These are phyloP conservation scores for Orbilia quercus DNA, from an alignment of 2,329 filamentous ascomycete genomes.

Conservation along the genomic window DNA sequence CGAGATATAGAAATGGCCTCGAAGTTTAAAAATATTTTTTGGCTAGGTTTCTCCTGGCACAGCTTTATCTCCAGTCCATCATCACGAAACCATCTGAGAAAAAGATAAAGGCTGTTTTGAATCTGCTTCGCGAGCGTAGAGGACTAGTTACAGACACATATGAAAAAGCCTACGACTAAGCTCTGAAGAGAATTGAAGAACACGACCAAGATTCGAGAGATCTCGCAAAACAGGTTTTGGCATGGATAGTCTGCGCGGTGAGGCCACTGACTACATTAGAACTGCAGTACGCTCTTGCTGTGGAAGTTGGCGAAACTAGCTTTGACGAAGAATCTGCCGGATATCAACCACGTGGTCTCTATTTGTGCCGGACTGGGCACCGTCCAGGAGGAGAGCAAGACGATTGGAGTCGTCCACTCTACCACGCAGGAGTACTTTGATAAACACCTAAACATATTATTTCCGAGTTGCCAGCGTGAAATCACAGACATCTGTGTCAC, in stretches of 20 bases:
- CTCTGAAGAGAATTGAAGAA: slow-evolving; percentile 18
- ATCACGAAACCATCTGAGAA: background rate
- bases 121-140: background rate
- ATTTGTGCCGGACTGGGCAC: slow-evolving; percentile 60
- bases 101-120: background rate
- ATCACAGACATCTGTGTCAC: slow-evolving; percentile 25
- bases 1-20: background rate
- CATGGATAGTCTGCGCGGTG: slow-evolving; percentile 4
- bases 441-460: background rate
- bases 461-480: slow-evolving; percentile 5
- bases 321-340: slow-evolving; percentile 20
- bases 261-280: slow-evolving; percentile 11
- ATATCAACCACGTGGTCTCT: slow-evolving; percentile 6
- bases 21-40: background rate
- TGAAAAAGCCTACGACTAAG: slow-evolving; percentile 1
- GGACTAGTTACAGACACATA: background rate
- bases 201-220: slow-evolving; percentile 1
- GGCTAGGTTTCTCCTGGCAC: slow-evolving; percentile 64
- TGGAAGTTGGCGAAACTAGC: slow-evolving; percentile 3
- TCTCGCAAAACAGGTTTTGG: slow-evolving; percentile 12
- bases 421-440: slow-evolving; percentile 61
- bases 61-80: slow-evolving; percentile 61
- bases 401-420: slow-evolving; percentile 60
- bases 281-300: slow-evolving; percentile 23
- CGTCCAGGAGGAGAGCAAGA: slow-evolving; percentile 59